A percentile compares a stretch with the other conserved stretches of the same genome.
phyloP scores from a whole-genome alignment of 129 eudicot species.

The Oenanthe sinensis region DNA sequence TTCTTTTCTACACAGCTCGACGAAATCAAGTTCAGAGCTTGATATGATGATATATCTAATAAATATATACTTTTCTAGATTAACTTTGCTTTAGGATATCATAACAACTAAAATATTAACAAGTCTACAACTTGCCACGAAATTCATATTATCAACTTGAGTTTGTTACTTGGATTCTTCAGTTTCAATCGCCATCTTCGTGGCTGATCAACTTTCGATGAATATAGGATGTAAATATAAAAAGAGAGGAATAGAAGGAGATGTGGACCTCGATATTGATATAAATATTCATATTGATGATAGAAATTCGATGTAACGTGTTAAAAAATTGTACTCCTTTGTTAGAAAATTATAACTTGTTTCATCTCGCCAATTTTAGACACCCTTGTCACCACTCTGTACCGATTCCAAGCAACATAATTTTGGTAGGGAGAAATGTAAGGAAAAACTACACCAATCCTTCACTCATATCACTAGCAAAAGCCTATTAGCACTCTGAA shows the following conservation, averaged over 20 bases:
- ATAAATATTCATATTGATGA: too few species aligned
- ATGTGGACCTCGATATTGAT: too few species aligned
- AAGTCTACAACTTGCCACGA: background rate
- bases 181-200: background rate
- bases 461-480: conserved; percentile 17
- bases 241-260: too few species aligned
- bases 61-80: background rate
- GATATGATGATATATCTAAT: background rate
- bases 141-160: background rate
- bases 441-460: background rate
- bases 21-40: conserved; percentile 9
- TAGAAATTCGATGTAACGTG: background rate
- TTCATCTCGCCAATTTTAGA: too few species aligned
- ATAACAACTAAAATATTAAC: background rate
- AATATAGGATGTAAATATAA: too few species aligned
- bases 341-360: too few species aligned
- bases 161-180: background rate
- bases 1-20: conserved; percentile 4
- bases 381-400: too few species aligned
- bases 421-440: conserved; percentile 1
- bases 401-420: too few species aligned
- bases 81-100: background rate
- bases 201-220: background rate
- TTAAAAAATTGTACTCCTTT: too few species aligned
- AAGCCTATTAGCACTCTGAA: conserved; percentile 41